Conservation (phyloP, 2,329 filamentous ascomycete genomes). For the Capronia coronata region DNA sequence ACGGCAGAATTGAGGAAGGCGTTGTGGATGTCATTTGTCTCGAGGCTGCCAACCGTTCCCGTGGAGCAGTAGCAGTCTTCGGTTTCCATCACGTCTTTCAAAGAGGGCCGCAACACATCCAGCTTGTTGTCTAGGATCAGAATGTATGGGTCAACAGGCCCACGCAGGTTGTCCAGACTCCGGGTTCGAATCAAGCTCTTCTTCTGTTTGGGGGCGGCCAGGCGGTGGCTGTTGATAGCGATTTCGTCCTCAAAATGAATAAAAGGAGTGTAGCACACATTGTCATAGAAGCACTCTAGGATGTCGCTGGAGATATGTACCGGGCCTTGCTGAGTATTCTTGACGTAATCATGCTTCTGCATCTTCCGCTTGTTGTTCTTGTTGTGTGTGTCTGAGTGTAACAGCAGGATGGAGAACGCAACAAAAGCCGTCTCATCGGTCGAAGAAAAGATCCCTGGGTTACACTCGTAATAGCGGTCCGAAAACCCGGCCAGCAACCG, state of each 20-base stretch:
- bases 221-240: constrained; percentile 68
- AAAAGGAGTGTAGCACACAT: constrained; percentile 96
- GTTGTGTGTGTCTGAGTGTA: constrained; percentile 99
- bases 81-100: constrained; percentile 86
- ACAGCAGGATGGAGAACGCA: constrained; percentile 88
- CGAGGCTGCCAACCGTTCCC: constrained; percentile 66
- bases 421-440: constrained; percentile 94
- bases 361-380: constrained; percentile 99
- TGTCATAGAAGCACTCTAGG: constrained; percentile 94
- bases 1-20: constrained; percentile 89
- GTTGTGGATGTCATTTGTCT: constrained; percentile 74
- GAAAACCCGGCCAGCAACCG: constrained; percentile 89
- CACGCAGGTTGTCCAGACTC: constrained; percentile 62
- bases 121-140: constrained; percentile 86
- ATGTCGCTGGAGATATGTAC: constrained; percentile 74
- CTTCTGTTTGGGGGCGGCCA: constrained; percentile 63
- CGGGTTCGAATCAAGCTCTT: constrained; percentile 63
- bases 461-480: constrained; percentile 95
- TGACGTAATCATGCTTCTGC: constrained; percentile 91
- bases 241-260: constrained; percentile 94
- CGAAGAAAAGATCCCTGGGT: constrained; percentile 74
- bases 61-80: constrained; percentile 89
- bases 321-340: constrained; percentile 85
- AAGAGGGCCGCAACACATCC: constrained; percentile 70
- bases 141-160: constrained; percentile 91